These are phyloP conservation scores for Syzygium aromaticum DNA, from an alignment of 345 rosid species.

Conservation along the genomic window DNA sequence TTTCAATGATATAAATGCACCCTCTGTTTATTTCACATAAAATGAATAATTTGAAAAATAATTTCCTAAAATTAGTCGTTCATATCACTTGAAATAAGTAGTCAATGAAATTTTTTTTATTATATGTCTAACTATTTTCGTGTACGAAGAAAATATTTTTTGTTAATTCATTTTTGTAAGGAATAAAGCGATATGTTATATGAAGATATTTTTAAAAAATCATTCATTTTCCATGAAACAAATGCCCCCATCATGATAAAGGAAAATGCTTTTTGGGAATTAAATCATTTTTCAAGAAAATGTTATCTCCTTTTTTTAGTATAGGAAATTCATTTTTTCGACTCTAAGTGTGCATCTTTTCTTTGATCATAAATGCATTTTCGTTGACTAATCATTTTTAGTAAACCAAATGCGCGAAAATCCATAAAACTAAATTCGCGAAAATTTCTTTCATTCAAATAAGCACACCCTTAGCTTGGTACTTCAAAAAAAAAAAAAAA, in stretches of 20 bases:
- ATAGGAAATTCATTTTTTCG: neutral
- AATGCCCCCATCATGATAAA: rapidly evolving
- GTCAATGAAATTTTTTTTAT: rapidly evolving
- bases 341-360: neutral
- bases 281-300: neutral
- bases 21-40: rapidly evolving
- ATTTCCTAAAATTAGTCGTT: neutral
- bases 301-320: neutral
- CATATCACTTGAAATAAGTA: neutral
- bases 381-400: too few species aligned
- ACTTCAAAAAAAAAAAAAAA: too few species aligned
- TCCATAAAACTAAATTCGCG: neutral
- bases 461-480: too few species aligned
- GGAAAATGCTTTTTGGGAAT: neutral
- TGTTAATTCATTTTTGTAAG: neutral
- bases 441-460: too few species aligned
- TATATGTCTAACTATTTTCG: neutral
- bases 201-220: neutral
- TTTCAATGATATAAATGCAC: neutral
- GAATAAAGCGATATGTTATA: rapidly evolving
- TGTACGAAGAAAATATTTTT: neutral
- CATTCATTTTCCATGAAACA: rapidly evolving
- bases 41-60: neutral
- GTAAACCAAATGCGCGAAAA: neutral
- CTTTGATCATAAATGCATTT: too few species aligned